Evolutionary conservation across 257 asterid genomes (phyloP), one percentile per base, ranked within the genome.

Genomic region (Nicotiana tabacum): DNA sequence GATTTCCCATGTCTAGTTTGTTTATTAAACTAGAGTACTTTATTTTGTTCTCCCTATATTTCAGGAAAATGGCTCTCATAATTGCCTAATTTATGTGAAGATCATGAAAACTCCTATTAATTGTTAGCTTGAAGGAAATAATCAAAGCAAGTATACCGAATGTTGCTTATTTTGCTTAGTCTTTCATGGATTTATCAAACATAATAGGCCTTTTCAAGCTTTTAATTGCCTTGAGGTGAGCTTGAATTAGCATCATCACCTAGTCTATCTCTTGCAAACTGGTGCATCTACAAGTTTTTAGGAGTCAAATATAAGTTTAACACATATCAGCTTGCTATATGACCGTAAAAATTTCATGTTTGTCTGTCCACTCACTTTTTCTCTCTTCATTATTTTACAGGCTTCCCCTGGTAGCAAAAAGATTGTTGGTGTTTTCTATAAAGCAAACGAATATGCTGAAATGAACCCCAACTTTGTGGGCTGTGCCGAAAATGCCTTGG

Each of bases 401-500:
- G 98, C 98, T 84, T 88, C 97, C 46, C 89, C 96, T 12, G 99
- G 97, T 17, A 91, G 94, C 92, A 94, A 96, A 92, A 96, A 96
- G 91, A 96, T 96, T 5, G 99, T 96, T 78, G 98, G 98, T 5
- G 98, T 96, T 53, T 93, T 94, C 89, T 96, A 96, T 92, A 91
- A 90, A 48, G 98, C 92, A 78, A 91, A 94, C 18, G 97, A 94
- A 84, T 96, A 94, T 69, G 99, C 98, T 72, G 83, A 96, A 7
- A 86, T 87, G 96, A 96, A 96, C 72, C 99, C 99, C 82, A 88
- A 96, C 77, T 96, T 96, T 78, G 51, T 94, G 46, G 99, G 98
- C 11, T 94, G 98, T 74, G 95, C 81, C 9, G 99, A 96, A 86
- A 94, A 92, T 84, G 97, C 92, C 5, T 85, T 96, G 87, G 99